Evolutionary conservation across 139 green algal species (phyloP).

Genomic region (Closterium sp.): DNA sequence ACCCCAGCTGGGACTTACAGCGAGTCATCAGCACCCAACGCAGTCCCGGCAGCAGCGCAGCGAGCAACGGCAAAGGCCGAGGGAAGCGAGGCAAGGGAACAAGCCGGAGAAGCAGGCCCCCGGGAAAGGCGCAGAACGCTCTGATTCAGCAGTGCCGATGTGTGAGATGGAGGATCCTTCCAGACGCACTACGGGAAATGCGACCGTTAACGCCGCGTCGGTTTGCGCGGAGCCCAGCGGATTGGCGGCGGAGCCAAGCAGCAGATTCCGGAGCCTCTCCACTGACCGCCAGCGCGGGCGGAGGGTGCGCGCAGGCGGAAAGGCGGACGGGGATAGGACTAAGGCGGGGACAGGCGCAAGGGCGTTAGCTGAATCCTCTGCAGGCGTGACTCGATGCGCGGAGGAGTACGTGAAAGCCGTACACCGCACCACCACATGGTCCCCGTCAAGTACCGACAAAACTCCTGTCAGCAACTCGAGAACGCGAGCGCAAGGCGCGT

Average conservation of each 20-base stretch:
- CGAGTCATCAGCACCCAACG: neutral
- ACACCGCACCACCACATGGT: neutral
- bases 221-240: neutral
- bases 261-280: neutral
- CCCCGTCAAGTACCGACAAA: neutral
- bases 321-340: neutral
- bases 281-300: neutral
- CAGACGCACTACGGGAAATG: neutral
- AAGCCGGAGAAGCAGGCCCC: neutral
- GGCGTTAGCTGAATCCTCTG: no score
- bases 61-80: neutral
- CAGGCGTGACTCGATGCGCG: neutral
- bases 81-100: neutral
- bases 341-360: neutral
- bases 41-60: neutral
- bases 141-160: neutral
- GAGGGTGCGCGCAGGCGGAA: neutral
- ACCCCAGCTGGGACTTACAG: neutral
- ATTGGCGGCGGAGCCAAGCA: neutral
- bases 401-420: neutral
- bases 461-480: neutral
- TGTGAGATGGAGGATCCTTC: neutral
- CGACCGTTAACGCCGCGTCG: no score
- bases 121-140: neutral
- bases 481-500: neutral